Percentiles rank a stretch among this genome's conserved stretches.
Evolutionary conservation across 306 rosid genomes (phyloP).

Genomic region (Castanea sativa): DNA sequence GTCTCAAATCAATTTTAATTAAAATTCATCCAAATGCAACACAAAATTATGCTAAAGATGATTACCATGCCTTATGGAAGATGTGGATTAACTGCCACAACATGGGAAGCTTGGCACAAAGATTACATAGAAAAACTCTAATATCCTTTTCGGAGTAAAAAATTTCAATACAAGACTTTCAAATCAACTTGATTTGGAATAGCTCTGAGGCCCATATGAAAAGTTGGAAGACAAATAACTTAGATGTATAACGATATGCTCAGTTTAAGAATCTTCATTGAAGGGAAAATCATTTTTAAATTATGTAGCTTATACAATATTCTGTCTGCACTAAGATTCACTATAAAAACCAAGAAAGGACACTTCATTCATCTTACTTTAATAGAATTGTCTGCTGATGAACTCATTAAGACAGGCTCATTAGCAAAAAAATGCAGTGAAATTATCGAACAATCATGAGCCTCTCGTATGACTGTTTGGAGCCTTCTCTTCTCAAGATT

Average conservation of each 20-base stretch:
- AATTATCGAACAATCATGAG: slow-evolving; percentile 71
- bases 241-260: neutral
- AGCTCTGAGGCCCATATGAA: neutral
- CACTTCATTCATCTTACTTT: slow-evolving; percentile 49
- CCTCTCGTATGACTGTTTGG: slow-evolving; percentile 86
- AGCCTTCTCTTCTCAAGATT: slow-evolving; percentile 95
- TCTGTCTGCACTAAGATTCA: neutral
- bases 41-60: neutral
- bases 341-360: neutral
- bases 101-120: neutral
- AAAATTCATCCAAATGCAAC: neutral
- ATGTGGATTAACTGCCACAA: neutral
- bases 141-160: neutral
- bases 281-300: neutral
- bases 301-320: neutral
- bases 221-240: neutral
- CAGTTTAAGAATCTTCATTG: neutral
- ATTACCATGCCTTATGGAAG: neutral
- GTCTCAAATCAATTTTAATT: neutral
- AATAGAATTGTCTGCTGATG: slow-evolving; percentile 88
- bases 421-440: slow-evolving; percentile 88
- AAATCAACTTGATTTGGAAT: neutral
- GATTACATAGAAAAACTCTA: neutral
- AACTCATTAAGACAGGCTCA: slow-evolving; percentile 92
- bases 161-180: neutral